Conservation (phyloP, 2,329 filamentous ascomycete species). For the Xylariaceae sp. region DNA sequence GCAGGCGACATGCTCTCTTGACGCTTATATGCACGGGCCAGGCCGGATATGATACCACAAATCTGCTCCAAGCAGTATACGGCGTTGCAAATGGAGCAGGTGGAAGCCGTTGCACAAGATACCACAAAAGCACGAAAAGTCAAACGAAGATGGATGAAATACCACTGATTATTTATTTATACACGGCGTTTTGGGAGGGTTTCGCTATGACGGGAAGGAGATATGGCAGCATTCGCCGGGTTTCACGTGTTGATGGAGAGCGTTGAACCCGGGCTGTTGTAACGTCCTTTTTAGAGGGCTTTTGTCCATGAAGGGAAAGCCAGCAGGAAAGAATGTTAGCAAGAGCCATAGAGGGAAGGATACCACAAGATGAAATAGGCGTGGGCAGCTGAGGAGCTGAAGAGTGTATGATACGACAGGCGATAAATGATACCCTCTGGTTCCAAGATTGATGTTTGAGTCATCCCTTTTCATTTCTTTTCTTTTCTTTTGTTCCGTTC, state of each 20-base stretch:
- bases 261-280: no score
- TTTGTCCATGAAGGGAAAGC: no score
- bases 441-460: conserved; percentile 2
- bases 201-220: conserved; percentile 3
- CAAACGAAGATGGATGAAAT: conserved; percentile 19
- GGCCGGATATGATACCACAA: conserved; percentile 31
- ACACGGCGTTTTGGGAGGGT: conserved; percentile 3
- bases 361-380: neutral
- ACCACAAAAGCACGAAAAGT: conserved; percentile 28
- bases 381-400: neutral
- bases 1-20: conserved; percentile 25
- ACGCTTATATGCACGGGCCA: conserved; percentile 28
- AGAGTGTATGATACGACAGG: conserved; percentile 15
- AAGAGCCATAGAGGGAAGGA: neutral
- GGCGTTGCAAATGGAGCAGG: conserved; percentile 29
- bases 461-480: no score
- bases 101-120: conserved; percentile 25
- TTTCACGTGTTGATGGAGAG: no score
- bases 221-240: no score
- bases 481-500: no score
- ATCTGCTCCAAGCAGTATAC: conserved; percentile 24
- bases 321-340: no score
- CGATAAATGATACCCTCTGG: conserved; percentile 21
- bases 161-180: conserved; percentile 9
- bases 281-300: no score